Base-by-base conservation (phyloP, 1,139 yeast species). In the Sugiyamaella neomexicana region DNA sequence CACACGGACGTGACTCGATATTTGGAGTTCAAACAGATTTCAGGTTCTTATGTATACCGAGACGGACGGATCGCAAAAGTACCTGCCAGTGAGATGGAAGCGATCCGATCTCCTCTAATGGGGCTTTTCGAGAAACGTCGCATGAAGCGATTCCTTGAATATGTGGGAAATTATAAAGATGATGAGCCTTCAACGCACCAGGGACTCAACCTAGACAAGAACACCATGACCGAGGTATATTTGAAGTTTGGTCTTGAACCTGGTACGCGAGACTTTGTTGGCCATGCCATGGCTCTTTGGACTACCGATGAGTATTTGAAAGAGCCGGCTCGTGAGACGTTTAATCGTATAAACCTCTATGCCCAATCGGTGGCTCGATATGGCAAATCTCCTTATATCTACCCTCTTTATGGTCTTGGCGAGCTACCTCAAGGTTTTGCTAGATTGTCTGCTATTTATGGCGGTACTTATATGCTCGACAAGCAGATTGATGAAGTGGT, bases 391-490 rank as follows among this genome's bases (percentile, higher is more conserved):
- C 99, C 99, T 9, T 93, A 93, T 72, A 81, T 93, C 60, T 93
- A 93, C 70, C 99, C 99, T 50, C 77, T 93, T 66, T 93, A 93
- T 69, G 99, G 99, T 9, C 80, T 95, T 58, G 99, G 99, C 50
- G 99, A 93, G 72, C 79, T 93, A 59, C 99, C 99, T 16, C 99
- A 93, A 74, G 99, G 98, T 12, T 93, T 93, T 76, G 97, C 99
- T 15, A 82, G 99, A 70, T 81, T 93, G 62, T 86, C 96, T 44
- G 99, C 99, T 42, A 93, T 93, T 62, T 91, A 93, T 67, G 99
- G 99, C 61, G 99, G 99, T 67, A 93, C 99, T 34, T 93, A 90
- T 71, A 95, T 93, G 99, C 82, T 93, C 68, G 96, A 90, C 71
- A 91, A 96, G 47, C 97, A 97, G 52, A 85, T 95, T 59, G 97